Base-by-base conservation (phyloP, 2,329 filamentous ascomycete species). In the Bipolaris gigantea region DNA sequence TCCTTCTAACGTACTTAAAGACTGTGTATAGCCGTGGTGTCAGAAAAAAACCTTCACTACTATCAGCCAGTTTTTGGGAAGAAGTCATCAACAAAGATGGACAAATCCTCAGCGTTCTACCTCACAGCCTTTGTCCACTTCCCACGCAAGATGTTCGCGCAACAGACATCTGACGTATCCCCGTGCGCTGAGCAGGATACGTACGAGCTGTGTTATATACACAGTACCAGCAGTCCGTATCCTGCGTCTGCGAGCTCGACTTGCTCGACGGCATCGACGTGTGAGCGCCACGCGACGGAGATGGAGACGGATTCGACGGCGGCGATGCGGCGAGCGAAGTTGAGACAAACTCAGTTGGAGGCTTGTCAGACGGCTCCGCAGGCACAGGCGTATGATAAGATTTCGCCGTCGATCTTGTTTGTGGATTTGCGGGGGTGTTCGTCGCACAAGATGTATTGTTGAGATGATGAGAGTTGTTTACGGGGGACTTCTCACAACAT, bases 291-390 rank as follows among this genome's bases (percentile, higher is more conserved):
- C 10, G 19, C 25, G 5, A 32, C 16, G 1, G n/a, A 13, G 30
- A 18, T 10, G 10, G 27, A 30, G 27, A 30, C 27, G 10, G 10
- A 5, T 8, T 15, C 16, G 11, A 11, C 16, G n/a, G 13, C 5
- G 1, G 10, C 10, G 5, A 33, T 32, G n/a, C 40, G n/a, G 7
- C 36, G 5, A 16, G 11, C 36, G 7, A 41, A 19, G 21, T 62
- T 18, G 38, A 52, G n/a, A 47, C 55, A 10, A 50, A 73, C 21
- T 61, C 70, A 33, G 71, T 67, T 7, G 55, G 69, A 1, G 66
- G 72, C 8, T 71, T 71, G 6, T 57, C 66, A 16, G 76, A 78
- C 52, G 59, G 71, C 43, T 49, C 70, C 13, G 32, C 65, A 18
- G 60, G 66, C 2, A 68, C 72, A 32, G 42, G 69, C 21, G 47